Evolutionary conservation across 2,329 filamentous ascomycete species (phyloP), one percentile per base, ranked within the genome.

Genomic region (Arachnomyces sp.): DNA sequence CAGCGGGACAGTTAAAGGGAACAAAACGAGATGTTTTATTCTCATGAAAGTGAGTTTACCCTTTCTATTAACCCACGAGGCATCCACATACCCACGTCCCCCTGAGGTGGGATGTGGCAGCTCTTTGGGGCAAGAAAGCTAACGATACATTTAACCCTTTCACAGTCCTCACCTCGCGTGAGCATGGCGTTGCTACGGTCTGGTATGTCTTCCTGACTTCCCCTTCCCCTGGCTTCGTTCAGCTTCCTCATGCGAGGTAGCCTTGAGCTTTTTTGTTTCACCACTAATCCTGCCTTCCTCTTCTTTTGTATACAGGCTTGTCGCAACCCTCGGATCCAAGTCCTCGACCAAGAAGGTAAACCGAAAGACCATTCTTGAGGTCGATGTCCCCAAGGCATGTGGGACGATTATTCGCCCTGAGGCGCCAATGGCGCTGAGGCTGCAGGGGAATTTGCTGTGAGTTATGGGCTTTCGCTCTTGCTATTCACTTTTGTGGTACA

Each of bases 121-220:
- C n/a, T n/a, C n/a, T n/a, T n/a, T n/a, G n/a, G n/a, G n/a, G n/a
- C n/a, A n/a, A n/a, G n/a, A n/a, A n/a, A 46, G 30, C 39, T 31
- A 36, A 39, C 55, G 63, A 25, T 63, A 46, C 3, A 28, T 9
- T 41, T 15, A 34, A 25, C 30, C 39, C 37, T 0, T 18, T 17
- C 28, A 11, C 44, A 80, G 78, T 98, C 44, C 77, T 98, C 40
- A 92, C 82, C 3, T 90, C 77, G 46, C 80, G 80, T 56, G 83
- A 92, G 60, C 85, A 95, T 75, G 92, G 92, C 41, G 85, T 98
- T 42, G 84, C 90, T 11, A 98, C 90, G 2, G 82, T 98, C 44
- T 98, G 92, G 90, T 94, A 72, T 55, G 76, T 55, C 16, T 16
- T 21, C 2, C 5, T 17, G 7, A 16, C 28, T 34, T 44, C 42